A percentile compares a stretch with the other conserved stretches of the same genome.
Conservation (phyloP, 805 yeast species). For the Wickerhamomyces alni region DNA sequence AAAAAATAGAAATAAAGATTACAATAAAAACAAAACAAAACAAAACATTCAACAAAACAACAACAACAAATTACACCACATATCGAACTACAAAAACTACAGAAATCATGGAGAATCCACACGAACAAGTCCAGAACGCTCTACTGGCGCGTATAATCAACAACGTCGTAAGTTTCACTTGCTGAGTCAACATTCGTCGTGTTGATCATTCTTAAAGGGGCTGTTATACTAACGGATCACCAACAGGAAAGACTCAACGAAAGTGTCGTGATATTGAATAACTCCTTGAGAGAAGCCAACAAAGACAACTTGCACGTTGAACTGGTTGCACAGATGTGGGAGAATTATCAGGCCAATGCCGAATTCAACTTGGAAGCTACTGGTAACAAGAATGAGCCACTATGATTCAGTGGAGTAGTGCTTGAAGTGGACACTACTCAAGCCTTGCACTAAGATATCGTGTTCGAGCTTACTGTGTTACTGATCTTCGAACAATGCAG, state of each 20-base stretch:
- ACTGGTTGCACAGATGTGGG: constrained; percentile 73
- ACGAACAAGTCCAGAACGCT: constrained; percentile 75
- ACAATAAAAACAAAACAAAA: neutral
- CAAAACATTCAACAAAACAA: neutral
- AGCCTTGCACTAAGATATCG: no score
- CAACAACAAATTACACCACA: neutral
- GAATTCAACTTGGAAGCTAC: constrained; percentile 66
- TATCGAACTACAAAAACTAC: neutral
- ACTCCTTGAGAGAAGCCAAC: constrained; percentile 54
- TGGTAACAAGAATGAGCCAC: constrained; percentile 52
- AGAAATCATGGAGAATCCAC: constrained; percentile 73
- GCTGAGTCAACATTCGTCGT: no score
- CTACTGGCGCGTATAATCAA: constrained; percentile 68
- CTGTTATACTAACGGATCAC: neutral
- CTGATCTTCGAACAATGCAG: no score
- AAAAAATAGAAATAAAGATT: neutral
- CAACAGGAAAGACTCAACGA: constrained; percentile 62
- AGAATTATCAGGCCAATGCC: constrained; percentile 63
- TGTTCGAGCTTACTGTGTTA: no score
- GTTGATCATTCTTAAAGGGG: neutral
- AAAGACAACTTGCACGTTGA: constrained; percentile 64
- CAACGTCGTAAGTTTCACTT: constrained; percentile 53
- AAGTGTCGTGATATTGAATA: constrained; percentile 59
- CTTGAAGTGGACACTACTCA: neutral
- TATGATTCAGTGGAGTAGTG: constrained; percentile 17